Evolutionary conservation across 140 eudicot genomes (phyloP).

Genomic region (Senecio squalidus): DNA sequence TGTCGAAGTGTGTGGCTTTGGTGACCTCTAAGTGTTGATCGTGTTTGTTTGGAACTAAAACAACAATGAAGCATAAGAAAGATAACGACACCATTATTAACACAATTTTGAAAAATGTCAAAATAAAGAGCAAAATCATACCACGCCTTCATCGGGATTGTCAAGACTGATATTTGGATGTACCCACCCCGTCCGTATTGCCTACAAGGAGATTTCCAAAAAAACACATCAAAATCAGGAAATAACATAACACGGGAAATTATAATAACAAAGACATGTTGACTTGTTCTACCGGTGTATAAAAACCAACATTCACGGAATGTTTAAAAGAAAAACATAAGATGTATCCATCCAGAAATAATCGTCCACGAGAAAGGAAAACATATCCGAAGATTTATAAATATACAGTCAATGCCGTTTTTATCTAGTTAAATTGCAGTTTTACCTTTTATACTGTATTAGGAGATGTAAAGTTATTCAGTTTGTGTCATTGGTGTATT

Average conservation of each 20-base stretch:
- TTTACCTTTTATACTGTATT: no score
- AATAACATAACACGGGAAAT: neutral
- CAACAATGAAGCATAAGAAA: neutral
- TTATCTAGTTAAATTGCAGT: no score
- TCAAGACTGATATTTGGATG: conserved; percentile 95
- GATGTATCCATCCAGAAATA: no score
- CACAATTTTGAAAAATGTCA: neutral
- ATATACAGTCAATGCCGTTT: no score
- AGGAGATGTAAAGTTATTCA: no score
- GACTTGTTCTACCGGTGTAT: neutral
- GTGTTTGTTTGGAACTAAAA: neutral
- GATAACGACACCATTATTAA: neutral
- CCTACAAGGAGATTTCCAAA: conserved; percentile 48
- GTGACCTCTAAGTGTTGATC: no score
- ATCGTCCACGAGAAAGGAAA: no score
- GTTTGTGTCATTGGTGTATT: no score
- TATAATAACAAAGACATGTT: neutral
- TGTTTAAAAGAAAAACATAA: neutral
- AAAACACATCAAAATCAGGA: neutral
- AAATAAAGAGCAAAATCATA: conserved; percentile 27
- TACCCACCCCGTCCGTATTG: conserved; percentile 90
- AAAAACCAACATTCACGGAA: neutral
- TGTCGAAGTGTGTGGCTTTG: no score
- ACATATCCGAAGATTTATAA: no score
- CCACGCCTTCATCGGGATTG: conserved; percentile 86